Conservation (phyloP, 176 grass and related monocot species). For the Phoenix roebelenii region DNA sequence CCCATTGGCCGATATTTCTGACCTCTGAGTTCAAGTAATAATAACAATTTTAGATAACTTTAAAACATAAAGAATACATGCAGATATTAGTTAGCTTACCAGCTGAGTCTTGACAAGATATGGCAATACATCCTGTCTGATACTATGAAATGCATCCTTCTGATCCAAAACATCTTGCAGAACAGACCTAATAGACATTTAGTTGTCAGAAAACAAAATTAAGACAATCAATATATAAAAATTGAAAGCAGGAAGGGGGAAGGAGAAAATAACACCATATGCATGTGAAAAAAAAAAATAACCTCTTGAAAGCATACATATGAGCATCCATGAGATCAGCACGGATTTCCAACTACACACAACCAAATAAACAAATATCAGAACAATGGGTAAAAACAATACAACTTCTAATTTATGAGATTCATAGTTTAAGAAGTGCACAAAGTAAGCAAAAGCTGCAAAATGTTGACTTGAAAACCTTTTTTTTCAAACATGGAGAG, state of each 20-base stretch:
- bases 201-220: not conserved
- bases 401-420: not conserved
- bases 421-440: too few species aligned
- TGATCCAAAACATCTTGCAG: constrained; percentile 72
- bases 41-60: constrained; percentile 1
- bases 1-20: constrained; percentile 42
- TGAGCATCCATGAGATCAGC: constrained; percentile 97
- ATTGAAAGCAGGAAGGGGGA: constrained; percentile 12
- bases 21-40: constrained; percentile 48
- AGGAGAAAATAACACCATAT: not conserved
- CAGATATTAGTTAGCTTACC: constrained; percentile 44
- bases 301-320: constrained; percentile 99
- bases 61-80: constrained; percentile 2
- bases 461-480: too few species aligned
- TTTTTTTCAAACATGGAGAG: too few species aligned
- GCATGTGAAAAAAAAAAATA: not conserved
- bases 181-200: constrained; percentile 40
- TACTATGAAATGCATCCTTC: constrained; percentile 68
- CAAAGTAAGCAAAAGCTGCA: too few species aligned
- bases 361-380: not conserved
- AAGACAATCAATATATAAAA: constrained; percentile 1
- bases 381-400: not conserved
- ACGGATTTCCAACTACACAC: constrained; percentile 84
- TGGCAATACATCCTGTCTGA: constrained; percentile 83
- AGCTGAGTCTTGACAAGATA: constrained; percentile 84